Evolutionary conservation across 2,329 filamentous ascomycete species (phyloP).

Genomic region (Fusarium virguliforme): DNA sequence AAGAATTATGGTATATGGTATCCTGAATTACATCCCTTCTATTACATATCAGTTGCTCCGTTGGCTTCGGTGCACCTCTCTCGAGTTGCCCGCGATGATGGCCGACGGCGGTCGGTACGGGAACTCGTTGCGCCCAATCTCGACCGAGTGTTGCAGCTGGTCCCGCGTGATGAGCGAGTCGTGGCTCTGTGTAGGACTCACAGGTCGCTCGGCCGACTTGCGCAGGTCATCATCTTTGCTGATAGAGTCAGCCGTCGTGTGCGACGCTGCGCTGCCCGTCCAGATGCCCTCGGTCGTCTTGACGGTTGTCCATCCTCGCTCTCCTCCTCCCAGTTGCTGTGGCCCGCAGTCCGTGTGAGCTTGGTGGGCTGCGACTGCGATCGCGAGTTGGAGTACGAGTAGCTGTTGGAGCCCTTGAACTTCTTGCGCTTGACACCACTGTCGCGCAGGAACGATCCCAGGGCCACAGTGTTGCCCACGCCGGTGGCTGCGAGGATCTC

Average conservation of each 20-base stretch:
- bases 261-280: constrained; percentile 41
- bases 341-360: constrained; percentile 39
- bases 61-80: constrained; percentile 34
- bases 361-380: constrained; percentile 45
- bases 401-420: constrained; percentile 73
- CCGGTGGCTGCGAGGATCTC: constrained; percentile 89
- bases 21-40: constrained; percentile 1
- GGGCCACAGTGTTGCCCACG: constrained; percentile 87
- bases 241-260: constrained; percentile 41
- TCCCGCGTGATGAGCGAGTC: constrained; percentile 50
- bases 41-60: constrained; percentile 13
- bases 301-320: constrained; percentile 32
- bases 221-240: constrained; percentile 38
- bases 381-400: constrained; percentile 49
- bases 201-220: constrained; percentile 38
- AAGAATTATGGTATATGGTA: constrained; percentile 14
- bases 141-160: constrained; percentile 38
- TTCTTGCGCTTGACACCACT: constrained; percentile 88
- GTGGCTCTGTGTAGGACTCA: constrained; percentile 51
- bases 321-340: constrained; percentile 50
- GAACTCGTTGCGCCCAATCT: constrained; percentile 23
- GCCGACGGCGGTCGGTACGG: constrained; percentile 32
- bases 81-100: constrained; percentile 39
- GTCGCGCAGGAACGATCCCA: constrained; percentile 91
- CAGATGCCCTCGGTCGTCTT: constrained; percentile 50